Evolutionary conservation across 2,329 filamentous ascomycete species (phyloP).

Genomic region (Cyclaneusma minus): DNA sequence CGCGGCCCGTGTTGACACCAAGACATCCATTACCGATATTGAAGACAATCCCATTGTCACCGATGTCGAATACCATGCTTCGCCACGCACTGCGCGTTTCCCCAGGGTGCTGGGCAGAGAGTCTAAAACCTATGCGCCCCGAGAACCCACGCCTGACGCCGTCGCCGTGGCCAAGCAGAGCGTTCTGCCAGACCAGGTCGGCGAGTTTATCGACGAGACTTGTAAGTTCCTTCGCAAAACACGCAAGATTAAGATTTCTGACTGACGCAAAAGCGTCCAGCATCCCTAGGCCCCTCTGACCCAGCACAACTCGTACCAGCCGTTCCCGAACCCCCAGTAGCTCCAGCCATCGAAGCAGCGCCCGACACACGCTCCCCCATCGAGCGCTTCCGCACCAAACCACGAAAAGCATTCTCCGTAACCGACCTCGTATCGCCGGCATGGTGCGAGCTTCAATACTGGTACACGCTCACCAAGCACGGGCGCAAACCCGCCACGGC

Average conservation of each 20-base stretch:
- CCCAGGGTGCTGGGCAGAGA: constrained; percentile 25
- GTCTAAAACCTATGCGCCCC: constrained; percentile 13
- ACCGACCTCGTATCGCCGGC: constrained; percentile 78
- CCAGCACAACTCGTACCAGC: constrained; percentile 1
- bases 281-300: constrained; percentile 17
- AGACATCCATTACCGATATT: constrained; percentile 21
- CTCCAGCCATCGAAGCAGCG: constrained; percentile 1
- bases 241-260: constrained; percentile 31
- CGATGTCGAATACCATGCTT: constrained; percentile 17
- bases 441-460: constrained; percentile 94
- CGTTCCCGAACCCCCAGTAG: constrained; percentile 1
- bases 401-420: constrained; percentile 68
- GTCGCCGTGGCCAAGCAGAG: constrained; percentile 3
- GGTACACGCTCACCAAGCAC: constrained; percentile 65
- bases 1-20: constrained; percentile 21
- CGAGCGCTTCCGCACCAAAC: constrained; percentile 61
- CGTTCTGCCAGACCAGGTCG: constrained; percentile 1
- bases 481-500: constrained; percentile 61
- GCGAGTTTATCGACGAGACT: too few species aligned
- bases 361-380: constrained; percentile 45
- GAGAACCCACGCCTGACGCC: constrained; percentile 8
- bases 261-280: constrained; percentile 50
- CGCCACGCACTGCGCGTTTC: constrained; percentile 19
- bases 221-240: too few species aligned
- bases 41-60: constrained; percentile 22